Evolutionary conservation across 768 basidiomycete genomes (phyloP).

Genomic region (Boletus eberwhitei): DNA sequence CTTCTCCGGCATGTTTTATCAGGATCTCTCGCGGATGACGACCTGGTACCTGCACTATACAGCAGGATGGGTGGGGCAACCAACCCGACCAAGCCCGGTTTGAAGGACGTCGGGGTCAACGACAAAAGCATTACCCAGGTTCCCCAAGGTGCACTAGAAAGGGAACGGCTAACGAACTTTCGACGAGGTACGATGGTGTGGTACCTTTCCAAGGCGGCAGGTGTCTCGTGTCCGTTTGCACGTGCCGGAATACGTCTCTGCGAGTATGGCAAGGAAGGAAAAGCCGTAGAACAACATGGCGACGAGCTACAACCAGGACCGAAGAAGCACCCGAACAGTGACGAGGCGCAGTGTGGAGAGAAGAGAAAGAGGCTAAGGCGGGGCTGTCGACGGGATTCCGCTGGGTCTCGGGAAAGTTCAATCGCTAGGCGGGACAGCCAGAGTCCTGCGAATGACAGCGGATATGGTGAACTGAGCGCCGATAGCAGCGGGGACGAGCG

Average conservation of each 20-base stretch:
- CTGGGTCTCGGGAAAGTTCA: slow-evolving; percentile 7
- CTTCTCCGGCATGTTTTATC: slow-evolving; percentile 70
- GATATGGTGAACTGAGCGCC: slow-evolving; percentile 21
- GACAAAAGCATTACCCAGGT: slow-evolving; percentile 27
- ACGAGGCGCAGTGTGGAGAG: slow-evolving; percentile 41
- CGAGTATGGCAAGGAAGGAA: slow-evolving; percentile 56
- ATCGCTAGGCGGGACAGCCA: slow-evolving; percentile 10
- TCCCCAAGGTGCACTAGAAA: slow-evolving; percentile 11
- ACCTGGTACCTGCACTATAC: slow-evolving; percentile 66
- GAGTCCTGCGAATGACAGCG: slow-evolving; percentile 27
- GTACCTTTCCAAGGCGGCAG: slow-evolving; percentile 75
- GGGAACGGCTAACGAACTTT: slow-evolving; percentile 60
- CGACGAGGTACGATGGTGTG: slow-evolving; percentile 76
- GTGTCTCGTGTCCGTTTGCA: slow-evolving; percentile 72
- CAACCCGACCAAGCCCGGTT: slow-evolving; percentile 34
- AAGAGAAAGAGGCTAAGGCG: slow-evolving; percentile 43
- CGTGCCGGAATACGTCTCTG: slow-evolving; percentile 69
- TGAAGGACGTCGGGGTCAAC: slow-evolving; percentile 13
- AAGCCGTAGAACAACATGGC: slow-evolving; percentile 22
- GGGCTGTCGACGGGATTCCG: slow-evolving; percentile 28
- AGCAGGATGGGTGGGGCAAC: slow-evolving; percentile 66
- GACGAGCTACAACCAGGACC: slow-evolving; percentile 33
- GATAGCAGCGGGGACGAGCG: slow-evolving; percentile 35
- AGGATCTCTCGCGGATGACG: slow-evolving; percentile 69
- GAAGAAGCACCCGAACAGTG: slow-evolving; percentile 41